Base-by-base conservation (phyloP, 176 grass and related monocot species). In the Alopecurus myosuroides region DNA sequence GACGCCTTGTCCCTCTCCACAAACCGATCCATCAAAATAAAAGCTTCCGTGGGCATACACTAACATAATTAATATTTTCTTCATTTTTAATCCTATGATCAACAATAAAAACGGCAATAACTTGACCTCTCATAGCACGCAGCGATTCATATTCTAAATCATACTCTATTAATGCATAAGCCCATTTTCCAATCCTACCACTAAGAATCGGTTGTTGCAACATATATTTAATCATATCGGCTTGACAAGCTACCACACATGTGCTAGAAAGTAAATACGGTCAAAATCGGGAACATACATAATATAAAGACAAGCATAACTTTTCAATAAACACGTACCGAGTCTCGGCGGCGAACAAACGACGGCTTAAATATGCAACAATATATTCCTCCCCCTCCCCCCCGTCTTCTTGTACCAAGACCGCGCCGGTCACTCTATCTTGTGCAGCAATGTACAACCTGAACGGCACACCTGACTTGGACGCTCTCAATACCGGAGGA, bases 1-100 rank as follows among this genome's bases (percentile, higher is more conserved):
- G 1, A 63, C 1, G 0, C 58, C 28, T 50, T 81, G 41, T 3
- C 78, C 76, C 0, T 78, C 18, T 4, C 35, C 22, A 60, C 52
- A 78, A 26, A 60, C 76, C 33, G 52, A 78, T 49, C n/a, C 78
- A 67, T 81, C 78, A 50, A 50, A 79, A 46, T 46, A n/a, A 48
- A 33, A 57, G 53, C 4, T 25, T 57, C 9, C 53, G 25, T 25
- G n/a, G 53, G 53, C 53, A 25, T 11, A 62, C 1, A 11, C 6
- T 69, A 51, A 52, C 14, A 69, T 28, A 26, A 26, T 18, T 19
- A 39, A 79, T 30, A 44, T 45, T 19, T 4, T 19, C 3, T 13
- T 52, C 20, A 37, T 62, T 12, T 5, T 62, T 30, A 62, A 62
- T 30, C 12, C 58, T 62, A 30, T 80, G 61, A 50, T 67, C 61